These are phyloP conservation scores for Aspergillus neotritici DNA, from an alignment of 2,329 filamentous ascomycete species.

Conservation along the genomic window DNA sequence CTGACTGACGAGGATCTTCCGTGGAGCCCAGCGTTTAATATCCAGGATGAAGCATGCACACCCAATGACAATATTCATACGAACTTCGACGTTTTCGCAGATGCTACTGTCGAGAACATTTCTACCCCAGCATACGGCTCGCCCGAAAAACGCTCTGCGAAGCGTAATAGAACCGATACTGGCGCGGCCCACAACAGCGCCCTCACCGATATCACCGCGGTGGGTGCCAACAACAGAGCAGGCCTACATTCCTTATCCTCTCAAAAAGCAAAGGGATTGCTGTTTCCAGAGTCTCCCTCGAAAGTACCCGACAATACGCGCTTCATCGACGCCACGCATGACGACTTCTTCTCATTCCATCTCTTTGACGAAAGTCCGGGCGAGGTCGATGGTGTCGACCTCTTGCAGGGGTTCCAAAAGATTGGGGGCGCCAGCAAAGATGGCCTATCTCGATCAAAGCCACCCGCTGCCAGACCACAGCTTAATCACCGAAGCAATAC, in stretches of 20 bases:
- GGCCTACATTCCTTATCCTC: slow-evolving; percentile 31
- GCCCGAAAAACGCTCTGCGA: slow-evolving; percentile 50
- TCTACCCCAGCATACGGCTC: slow-evolving; percentile 44
- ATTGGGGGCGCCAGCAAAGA: slow-evolving; percentile 39
- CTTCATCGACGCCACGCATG: slow-evolving; percentile 34
- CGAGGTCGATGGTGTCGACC: slow-evolving; percentile 43
- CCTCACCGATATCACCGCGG: slow-evolving; percentile 43
- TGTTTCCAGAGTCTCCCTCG: slow-evolving; percentile 38
- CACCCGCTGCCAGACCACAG: slow-evolving; percentile 26
- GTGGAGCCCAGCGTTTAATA: slow-evolving; percentile 48
- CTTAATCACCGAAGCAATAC: slow-evolving; percentile 30
- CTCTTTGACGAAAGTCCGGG: slow-evolving; percentile 41
- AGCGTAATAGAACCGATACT: slow-evolving; percentile 48
- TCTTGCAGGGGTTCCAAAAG: slow-evolving; percentile 45
- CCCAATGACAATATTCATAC: slow-evolving; percentile 40
- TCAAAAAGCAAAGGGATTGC: slow-evolving; percentile 26
- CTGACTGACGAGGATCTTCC: slow-evolving; percentile 38
- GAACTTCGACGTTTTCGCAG: slow-evolving; percentile 53
- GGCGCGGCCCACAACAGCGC: slow-evolving; percentile 46
- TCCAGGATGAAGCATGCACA: slow-evolving; percentile 42
- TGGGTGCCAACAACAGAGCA: slow-evolving; percentile 32
- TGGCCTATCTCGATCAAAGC: slow-evolving; percentile 25
- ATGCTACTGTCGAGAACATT: slow-evolving; percentile 33
- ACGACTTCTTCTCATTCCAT: slow-evolving; percentile 46
- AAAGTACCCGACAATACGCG: slow-evolving; percentile 30